These are phyloP conservation scores for Margaritispora aquatica DNA, from an alignment of 495 filamentous ascomycete genomes.

Conservation along the genomic window DNA sequence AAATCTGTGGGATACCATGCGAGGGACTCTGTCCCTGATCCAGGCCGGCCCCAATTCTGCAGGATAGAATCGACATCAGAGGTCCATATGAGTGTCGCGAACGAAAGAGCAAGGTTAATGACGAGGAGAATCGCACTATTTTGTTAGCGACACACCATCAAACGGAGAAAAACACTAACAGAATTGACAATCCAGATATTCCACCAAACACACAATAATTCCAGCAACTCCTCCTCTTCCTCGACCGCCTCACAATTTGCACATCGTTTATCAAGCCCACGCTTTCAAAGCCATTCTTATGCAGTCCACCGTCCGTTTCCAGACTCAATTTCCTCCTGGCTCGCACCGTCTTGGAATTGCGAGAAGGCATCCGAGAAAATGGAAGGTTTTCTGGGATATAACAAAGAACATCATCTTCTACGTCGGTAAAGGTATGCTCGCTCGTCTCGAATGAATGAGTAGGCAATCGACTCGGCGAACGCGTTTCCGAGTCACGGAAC, in stretches of 20 bases:
- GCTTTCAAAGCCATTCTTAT: background rate
- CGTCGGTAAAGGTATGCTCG: background rate
- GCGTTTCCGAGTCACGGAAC: background rate
- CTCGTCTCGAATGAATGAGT: background rate
- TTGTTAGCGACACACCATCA: background rate
- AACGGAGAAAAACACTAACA: constrained; percentile 24
- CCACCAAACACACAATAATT: constrained; percentile 24
- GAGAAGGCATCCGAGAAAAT: too few species aligned
- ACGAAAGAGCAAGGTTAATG: constrained; percentile 42
- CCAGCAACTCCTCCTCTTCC: constrained; percentile 15
- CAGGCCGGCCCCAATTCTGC: constrained; percentile 45
- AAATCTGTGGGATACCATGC: constrained; percentile 68
- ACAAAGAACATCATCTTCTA: too few species aligned
- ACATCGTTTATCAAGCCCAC: background rate
- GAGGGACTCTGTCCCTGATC: constrained; percentile 39
- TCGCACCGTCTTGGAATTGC: constrained; percentile 8
- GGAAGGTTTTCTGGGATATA: too few species aligned
- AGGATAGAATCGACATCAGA: constrained; percentile 50
- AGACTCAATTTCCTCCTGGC: constrained; percentile 4
- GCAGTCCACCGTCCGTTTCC: background rate
- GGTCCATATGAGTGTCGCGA: constrained; percentile 49
- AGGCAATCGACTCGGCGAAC: background rate
- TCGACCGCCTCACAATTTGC: background rate
- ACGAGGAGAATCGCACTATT: constrained; percentile 30
- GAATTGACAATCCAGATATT: constrained; percentile 26